A percentile compares a stretch with the other conserved stretches of the same genome.
Conservation (phyloP, 345 rosid genomes). For the Eucalyptus brandiana region DNA sequence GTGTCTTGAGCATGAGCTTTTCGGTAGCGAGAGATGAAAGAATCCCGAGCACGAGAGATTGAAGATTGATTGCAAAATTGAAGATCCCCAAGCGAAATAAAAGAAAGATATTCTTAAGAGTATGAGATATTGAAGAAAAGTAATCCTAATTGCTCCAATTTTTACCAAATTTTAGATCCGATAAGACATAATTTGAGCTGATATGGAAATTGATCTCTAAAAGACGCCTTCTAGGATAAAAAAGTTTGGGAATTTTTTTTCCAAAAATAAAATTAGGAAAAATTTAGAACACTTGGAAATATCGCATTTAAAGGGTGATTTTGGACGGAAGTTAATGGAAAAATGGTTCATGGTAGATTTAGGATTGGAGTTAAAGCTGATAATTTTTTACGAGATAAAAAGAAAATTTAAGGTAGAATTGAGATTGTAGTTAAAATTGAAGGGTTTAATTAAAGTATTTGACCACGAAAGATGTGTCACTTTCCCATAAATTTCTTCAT, state of each 20-base stretch:
- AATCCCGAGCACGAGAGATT: rapidly evolving
- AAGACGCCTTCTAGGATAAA: background rate
- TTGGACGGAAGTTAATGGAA: background rate
- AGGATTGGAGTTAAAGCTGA: background rate
- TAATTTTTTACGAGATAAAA: background rate
- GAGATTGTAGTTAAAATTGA: background rate
- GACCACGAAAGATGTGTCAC: background rate
- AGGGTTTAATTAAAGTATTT: background rate
- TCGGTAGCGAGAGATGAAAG: background rate
- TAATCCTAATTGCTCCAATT: background rate
- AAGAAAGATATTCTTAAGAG: background rate
- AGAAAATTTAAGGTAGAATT: background rate
- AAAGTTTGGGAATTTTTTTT: background rate
- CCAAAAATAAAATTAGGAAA: no score
- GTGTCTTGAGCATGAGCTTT: background rate
- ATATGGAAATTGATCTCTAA: background rate
- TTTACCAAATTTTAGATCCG: background rate
- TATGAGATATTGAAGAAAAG: background rate
- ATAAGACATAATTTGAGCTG: background rate
- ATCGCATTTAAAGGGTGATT: background rate
- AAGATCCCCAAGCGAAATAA: rapidly evolving
- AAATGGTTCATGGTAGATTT: background rate
- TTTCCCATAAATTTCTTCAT: background rate
- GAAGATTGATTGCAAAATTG: rapidly evolving
- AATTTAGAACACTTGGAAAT: background rate